Base-by-base conservation (phyloP, 305 asterid species). In the Plantago coronopus region DNA sequence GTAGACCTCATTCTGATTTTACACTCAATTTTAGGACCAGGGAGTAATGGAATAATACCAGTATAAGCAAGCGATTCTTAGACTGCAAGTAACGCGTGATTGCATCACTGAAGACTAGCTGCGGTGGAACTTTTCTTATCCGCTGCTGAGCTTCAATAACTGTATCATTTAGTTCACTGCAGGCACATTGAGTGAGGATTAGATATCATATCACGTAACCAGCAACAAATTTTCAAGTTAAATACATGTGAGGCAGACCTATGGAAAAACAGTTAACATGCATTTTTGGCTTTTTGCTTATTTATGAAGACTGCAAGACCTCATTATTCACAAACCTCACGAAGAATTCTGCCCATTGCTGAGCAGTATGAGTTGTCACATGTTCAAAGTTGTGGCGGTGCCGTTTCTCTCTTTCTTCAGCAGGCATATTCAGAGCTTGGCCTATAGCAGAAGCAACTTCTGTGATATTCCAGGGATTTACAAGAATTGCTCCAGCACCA, bases 401-500 rank as follows among this genome's bases (percentile, higher is more conserved):
- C 20, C 96, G 97, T 68, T 93, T 85, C 76, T 93, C 96, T 79
- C 99, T 76, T 78, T 89, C 95, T 61, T 85, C 99, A 50, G 83
- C 74, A 4, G 76, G 47, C 99, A 93, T 93, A 64, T 85, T 72
- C 79, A 93, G 70, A 75, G 99, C 99, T 68, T 87, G 83, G 56
- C 68, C 85, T 40, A 93, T 93, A n/a, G 97, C 90, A 46, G 84
- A 71, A 69, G 99, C 96, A 70, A 93, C 97, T 73, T 93, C 99
- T 44, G 97, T 80, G 63, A 89, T 80, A 78, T 93, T 93, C 99
- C 99, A 93, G 13, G 99, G 99, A 78, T 93, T 93, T 62, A 93
- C 97, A 25, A 89, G 96, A 79, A 93, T 82, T 20, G 99, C 99
- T 54, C 99, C 97, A 55, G 99, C 99, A 55, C 99, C 99, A 65